Evolutionary conservation across 352 stramenopile genomes (phyloP).

Genomic region (Thraustochytrium sp.): DNA sequence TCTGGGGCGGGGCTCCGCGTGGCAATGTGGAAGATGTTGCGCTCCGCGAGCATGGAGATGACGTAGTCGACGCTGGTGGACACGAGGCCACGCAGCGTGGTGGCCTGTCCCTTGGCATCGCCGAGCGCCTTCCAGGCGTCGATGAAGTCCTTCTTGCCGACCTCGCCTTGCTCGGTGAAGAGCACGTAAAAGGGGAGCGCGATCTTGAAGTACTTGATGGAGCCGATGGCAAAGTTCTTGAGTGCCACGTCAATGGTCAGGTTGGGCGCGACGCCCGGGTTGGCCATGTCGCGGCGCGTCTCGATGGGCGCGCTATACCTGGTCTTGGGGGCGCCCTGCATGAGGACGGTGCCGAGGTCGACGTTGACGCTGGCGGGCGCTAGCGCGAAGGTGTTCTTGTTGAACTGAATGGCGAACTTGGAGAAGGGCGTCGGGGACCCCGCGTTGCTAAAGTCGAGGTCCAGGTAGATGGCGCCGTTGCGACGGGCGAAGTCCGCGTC

Average conservation of each 20-base stretch:
- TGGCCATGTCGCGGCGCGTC: neutral
- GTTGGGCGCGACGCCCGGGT: neutral
- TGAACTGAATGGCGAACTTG: constrained; percentile 37
- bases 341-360: neutral
- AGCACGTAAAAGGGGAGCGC: neutral
- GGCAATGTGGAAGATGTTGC: constrained; percentile 32
- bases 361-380: neutral
- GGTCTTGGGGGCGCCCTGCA: neutral
- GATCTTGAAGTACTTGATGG: constrained; percentile 33
- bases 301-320: neutral
- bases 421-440: neutral
- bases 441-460: constrained; percentile 24
- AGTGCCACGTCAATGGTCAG: constrained; percentile 30
- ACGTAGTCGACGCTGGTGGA: neutral
- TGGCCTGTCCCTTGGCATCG: constrained; percentile 10
- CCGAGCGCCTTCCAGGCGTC: constrained; percentile 21
- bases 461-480: neutral
- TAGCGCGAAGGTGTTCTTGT: constrained; percentile 44
- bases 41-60: neutral
- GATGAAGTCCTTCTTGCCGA: constrained; percentile 18
- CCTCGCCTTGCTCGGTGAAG: neutral
- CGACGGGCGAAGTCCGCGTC: neutral
- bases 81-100: constrained; percentile 6
- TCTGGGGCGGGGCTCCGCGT: neutral
- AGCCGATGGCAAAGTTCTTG: neutral